Conservation (phyloP, 257 asterid species). For the Avicennia marina region DNA sequence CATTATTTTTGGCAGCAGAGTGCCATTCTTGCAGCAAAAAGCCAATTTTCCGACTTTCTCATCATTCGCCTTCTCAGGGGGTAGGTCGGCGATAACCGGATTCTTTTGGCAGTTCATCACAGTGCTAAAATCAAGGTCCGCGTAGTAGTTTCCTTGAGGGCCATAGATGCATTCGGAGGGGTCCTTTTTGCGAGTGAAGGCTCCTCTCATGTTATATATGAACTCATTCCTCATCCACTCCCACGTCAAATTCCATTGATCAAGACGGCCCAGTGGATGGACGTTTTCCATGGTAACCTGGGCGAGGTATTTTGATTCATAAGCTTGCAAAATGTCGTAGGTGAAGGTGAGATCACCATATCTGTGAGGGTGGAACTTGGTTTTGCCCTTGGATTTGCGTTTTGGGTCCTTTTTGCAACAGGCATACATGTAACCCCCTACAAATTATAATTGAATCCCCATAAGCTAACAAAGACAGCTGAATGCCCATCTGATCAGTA, state of each 20-base stretch:
- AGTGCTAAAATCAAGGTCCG: slow-evolving; percentile 62
- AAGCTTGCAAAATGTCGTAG: slow-evolving; percentile 67
- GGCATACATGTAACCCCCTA: slow-evolving; percentile 57
- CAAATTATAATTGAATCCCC: slow-evolving; percentile 21
- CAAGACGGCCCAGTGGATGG: slow-evolving; percentile 84
- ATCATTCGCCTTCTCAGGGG: slow-evolving; percentile 49
- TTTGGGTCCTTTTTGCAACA: slow-evolving; percentile 84
- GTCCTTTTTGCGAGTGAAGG: slow-evolving; percentile 62
- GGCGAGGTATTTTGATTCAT: slow-evolving; percentile 52
- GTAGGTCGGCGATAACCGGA: slow-evolving; percentile 74
- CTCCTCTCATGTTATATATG: slow-evolving; percentile 75
- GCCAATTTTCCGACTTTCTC: slow-evolving; percentile 79
- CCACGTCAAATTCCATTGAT: slow-evolving; percentile 94
- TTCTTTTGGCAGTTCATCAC: slow-evolving; percentile 66
- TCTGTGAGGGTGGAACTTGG: slow-evolving; percentile 47
- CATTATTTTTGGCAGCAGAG: slow-evolving; percentile 61
- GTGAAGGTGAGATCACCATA: slow-evolving; percentile 72
- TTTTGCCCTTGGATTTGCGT: slow-evolving; percentile 40
- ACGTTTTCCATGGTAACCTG: slow-evolving; percentile 86
- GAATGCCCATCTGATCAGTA: slow-evolving; percentile 23
- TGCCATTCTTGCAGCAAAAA: slow-evolving; percentile 69
- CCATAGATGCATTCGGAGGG: slow-evolving; percentile 83
- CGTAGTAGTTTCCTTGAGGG: slow-evolving; percentile 77
- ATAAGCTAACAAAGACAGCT: no score
- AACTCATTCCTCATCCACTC: slow-evolving; percentile 95